Base-by-base conservation (phyloP, 805 yeast species). In the Zygosaccharomyces rouxii region DNA sequence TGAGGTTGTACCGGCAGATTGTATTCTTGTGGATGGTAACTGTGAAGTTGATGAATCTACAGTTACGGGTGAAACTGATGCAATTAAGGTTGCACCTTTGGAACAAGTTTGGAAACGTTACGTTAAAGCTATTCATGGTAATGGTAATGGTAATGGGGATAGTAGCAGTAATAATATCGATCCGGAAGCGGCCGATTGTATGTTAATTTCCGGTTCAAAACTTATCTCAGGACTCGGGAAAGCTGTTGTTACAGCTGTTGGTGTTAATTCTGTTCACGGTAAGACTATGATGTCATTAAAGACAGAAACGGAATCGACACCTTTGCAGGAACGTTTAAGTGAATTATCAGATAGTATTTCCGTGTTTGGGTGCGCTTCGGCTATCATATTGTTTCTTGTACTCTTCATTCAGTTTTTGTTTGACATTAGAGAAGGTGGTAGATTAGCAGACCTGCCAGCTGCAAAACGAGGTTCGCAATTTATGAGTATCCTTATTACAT, bases 41-140 rank as follows among this genome's bases (percentile, higher is more conserved):
- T 77, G 94, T 52, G 92, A 88, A 57, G 84, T 92, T 65, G 99
- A 94, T 64, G 99, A 94, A 71, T 80, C 90, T 35, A 81, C 96
- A 0, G 77, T 92, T 30, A 92, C 98, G 3, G 99, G 99, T 58
- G 99, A 94, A 70, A 83, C 96, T 1, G 81, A 86, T 47, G 85
- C 96, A 2, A 78, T 94, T 52, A 77, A 74, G 51, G 94, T 94
- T 65, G 54, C 69, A 2, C 79, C 87, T 1, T 83, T 87, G 14
- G 62, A 65, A 2, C 57, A 57, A 2, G 74, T 74, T 51, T 49
- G 75, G 42, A 48, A 51, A 2, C 54, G 55, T n/a, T 46, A 42
- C 23, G 25, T 19, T 5, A 42, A 40, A 16, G 44, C 44, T n/a
- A 22, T 41, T n/a, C 35, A 19, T 16, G 44, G 44, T 14, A 23